Percentiles rank a stretch among this genome's conserved stretches.
Evolutionary conservation across 345 rosid genomes (phyloP).

Genomic region (Adansonia digitata): DNA sequence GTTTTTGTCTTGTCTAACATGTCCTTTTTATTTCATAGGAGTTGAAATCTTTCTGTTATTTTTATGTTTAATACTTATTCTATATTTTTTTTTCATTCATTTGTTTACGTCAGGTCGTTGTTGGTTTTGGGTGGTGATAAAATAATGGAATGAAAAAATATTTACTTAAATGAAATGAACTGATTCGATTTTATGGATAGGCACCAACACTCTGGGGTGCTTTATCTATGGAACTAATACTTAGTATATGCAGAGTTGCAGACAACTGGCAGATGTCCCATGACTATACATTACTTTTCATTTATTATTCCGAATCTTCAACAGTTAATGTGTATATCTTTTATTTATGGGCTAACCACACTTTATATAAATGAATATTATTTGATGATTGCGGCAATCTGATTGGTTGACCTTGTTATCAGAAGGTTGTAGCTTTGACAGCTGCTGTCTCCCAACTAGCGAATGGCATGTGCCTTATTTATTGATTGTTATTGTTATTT

Average conservation of each 20-base stretch:
- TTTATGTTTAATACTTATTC: background rate
- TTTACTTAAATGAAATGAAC: background rate
- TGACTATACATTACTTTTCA: background rate
- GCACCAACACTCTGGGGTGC: background rate
- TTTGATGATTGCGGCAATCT: background rate
- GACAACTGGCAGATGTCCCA: background rate
- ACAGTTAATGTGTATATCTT: background rate
- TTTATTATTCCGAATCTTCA: background rate
- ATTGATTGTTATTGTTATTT: background rate
- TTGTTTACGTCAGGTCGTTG: background rate
- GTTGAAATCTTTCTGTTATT: background rate
- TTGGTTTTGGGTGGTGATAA: background rate
- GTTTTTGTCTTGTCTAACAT: background rate
- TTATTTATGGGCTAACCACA: background rate
- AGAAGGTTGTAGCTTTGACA: background rate
- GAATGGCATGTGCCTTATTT: background rate
- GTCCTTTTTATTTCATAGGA: background rate
- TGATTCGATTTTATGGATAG: background rate
- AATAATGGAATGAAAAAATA: background rate
- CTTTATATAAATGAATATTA: background rate
- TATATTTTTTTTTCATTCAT: background rate
- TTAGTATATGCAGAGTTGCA: background rate
- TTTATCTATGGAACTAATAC: background rate
- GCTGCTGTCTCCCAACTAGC: background rate
- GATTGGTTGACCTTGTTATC: slow-evolving; percentile 2